phyloP scores from a whole-genome alignment of 2,329 filamentous ascomycete species.

The Fusarium decemcellulare region DNA sequence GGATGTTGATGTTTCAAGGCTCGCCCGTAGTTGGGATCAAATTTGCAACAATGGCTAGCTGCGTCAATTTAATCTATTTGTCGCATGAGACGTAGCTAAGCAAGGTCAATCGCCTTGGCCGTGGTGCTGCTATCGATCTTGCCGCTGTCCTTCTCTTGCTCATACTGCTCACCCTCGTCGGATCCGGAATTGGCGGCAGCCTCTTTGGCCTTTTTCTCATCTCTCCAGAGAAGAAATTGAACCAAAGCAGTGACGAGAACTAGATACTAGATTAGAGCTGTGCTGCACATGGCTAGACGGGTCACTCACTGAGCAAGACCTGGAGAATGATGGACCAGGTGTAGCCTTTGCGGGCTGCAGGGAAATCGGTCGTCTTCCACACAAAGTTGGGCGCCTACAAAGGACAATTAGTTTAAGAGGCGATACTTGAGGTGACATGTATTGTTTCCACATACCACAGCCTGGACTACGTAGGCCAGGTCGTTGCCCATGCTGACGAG shows the following conservation, averaged over 20 bases:
- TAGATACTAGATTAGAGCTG: background rate
- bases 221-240: constrained; percentile 1
- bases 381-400: constrained; percentile 27
- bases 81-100: too few relatives aligned
- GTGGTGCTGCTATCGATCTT: background rate
- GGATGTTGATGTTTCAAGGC: too few relatives aligned
- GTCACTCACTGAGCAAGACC: constrained; percentile 18
- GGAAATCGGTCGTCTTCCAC: constrained; percentile 37
- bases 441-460: constrained; percentile 15
- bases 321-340: constrained; percentile 27
- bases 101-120: too few relatives aligned
- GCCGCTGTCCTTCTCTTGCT: background rate
- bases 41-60: background rate
- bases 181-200: background rate
- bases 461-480: constrained; percentile 37
- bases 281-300: too few relatives aligned
- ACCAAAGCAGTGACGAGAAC: background rate
- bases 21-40: too few relatives aligned
- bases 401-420: background rate
- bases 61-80: too few relatives aligned
- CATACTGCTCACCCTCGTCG: background rate
- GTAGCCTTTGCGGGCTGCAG: constrained; percentile 30
- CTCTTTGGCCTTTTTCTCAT: background rate
- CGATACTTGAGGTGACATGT: background rate
- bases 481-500: constrained; percentile 29